Evolutionary conservation across 139 green algal genomes (phyloP).

Genomic region (Chlamydomonas schloesseri): DNA sequence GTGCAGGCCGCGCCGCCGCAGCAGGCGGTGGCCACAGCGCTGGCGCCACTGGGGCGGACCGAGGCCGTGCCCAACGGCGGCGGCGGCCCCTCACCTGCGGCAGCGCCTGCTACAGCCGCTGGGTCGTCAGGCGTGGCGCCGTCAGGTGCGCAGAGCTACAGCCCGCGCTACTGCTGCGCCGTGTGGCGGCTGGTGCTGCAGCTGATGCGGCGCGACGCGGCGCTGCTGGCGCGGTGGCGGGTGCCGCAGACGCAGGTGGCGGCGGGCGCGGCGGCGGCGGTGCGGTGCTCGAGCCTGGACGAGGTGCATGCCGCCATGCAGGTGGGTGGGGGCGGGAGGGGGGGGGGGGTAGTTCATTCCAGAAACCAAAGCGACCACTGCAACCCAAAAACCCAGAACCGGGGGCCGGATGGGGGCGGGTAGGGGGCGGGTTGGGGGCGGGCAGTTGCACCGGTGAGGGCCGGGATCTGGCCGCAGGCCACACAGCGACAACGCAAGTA

Average conservation of each 20-base stretch:
- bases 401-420: not conserved
- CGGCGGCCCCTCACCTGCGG: not conserved
- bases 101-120: not conserved
- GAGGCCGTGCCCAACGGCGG: not conserved
- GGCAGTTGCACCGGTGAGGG: not conserved
- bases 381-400: too few relatives aligned
- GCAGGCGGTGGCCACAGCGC: not conserved
- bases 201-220: slow-evolving; percentile 15
- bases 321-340: not conserved
- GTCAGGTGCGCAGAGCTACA: not conserved
- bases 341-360: too few relatives aligned
- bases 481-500: too few relatives aligned
- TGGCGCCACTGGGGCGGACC: not conserved
- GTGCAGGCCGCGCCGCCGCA: slow-evolving; percentile 6
- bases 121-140: not conserved
- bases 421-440: too few relatives aligned
- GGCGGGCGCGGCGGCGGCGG: too few relatives aligned
- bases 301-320: not conserved
- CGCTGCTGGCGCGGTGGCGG: not conserved
- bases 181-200: slow-evolving; percentile 42
- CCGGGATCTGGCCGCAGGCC: not conserved
- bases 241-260: not conserved
- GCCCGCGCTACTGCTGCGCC: slow-evolving; percentile 3
- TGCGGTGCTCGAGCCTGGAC: not conserved
- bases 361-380: too few relatives aligned